Conservation (phyloP, 163 green algal genomes). For the Smithsoniella earleae region DNA sequence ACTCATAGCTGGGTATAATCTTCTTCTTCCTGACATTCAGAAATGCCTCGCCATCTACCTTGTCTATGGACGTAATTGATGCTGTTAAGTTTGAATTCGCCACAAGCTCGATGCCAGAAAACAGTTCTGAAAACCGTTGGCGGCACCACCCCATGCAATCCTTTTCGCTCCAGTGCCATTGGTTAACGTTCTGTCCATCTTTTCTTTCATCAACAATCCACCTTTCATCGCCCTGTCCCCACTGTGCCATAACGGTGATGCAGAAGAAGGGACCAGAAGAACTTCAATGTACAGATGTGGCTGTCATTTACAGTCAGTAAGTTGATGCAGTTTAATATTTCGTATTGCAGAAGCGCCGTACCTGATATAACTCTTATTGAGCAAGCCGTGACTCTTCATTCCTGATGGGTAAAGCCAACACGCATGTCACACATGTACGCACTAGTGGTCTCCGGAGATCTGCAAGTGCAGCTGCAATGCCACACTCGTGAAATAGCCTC, state of each 20-base stretch:
- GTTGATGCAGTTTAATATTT: no score
- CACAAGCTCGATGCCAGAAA: constrained; percentile 45
- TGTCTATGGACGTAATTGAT: constrained; percentile 38
- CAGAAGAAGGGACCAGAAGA: no score
- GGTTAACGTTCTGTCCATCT: constrained; percentile 73
- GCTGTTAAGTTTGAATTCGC: constrained; percentile 32
- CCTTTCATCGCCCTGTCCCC: constrained; percentile 71
- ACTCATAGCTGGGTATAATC: constrained; percentile 84
- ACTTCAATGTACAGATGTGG: no score
- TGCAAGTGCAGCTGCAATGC: no score
- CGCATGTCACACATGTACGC: neutral
- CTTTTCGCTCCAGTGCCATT: constrained; percentile 75
- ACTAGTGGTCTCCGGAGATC: neutral
- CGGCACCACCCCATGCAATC: constrained; percentile 68
- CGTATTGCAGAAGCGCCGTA: no score
- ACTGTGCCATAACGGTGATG: constrained; percentile 67
- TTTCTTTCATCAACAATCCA: constrained; percentile 82
- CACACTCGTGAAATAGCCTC: no score
- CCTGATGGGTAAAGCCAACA: neutral
- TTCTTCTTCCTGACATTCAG: constrained; percentile 93
- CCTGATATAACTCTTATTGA: no score
- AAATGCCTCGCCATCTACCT: constrained; percentile 50
- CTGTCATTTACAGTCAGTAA: no score
- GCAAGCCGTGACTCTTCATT: neutral
- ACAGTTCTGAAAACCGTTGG: constrained; percentile 55